phyloP scores from a whole-genome alignment of 108 stramenopile species.

The Aurantiochytrium sp. region DNA sequence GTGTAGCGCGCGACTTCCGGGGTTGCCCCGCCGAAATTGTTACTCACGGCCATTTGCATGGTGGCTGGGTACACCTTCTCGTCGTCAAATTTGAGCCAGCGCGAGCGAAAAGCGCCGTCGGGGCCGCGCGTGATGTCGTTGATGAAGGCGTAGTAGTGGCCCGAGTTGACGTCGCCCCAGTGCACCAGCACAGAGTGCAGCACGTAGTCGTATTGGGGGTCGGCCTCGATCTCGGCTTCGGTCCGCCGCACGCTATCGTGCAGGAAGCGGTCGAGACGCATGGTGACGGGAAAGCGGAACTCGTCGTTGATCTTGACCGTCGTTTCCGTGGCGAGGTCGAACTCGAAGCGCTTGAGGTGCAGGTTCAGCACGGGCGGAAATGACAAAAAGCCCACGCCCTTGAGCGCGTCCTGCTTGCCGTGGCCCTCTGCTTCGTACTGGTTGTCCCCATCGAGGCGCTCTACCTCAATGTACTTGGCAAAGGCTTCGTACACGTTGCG shows the following conservation, averaged over 20 bases:
- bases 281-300: conserved; percentile 17
- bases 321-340: conserved; percentile 17
- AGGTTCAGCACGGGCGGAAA: conserved; percentile 47
- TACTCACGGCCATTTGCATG: not conserved
- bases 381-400: conserved; percentile 31
- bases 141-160: conserved; percentile 61
- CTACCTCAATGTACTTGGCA: conserved; percentile 48
- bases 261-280: conserved; percentile 7
- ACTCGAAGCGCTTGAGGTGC: conserved; percentile 50
- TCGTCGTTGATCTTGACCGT: conserved; percentile 36
- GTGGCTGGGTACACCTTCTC: not conserved
- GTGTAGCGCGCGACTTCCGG: not conserved
- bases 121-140: conserved; percentile 34
- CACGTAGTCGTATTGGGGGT: conserved; percentile 40
- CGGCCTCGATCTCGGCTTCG: not conserved
- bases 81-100: conserved; percentile 33
- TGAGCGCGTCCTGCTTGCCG: conserved; percentile 40
- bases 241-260: not conserved
- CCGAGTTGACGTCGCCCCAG: conserved; percentile 44
- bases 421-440: conserved; percentile 35
- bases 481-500: conserved; percentile 44
- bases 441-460: conserved; percentile 56
- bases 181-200: conserved; percentile 55
- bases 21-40: not conserved
- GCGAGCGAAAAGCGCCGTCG: not conserved